Base-by-base conservation (phyloP, 2,329 filamentous ascomycete species). In the Talaromyces marneffei region DNA sequence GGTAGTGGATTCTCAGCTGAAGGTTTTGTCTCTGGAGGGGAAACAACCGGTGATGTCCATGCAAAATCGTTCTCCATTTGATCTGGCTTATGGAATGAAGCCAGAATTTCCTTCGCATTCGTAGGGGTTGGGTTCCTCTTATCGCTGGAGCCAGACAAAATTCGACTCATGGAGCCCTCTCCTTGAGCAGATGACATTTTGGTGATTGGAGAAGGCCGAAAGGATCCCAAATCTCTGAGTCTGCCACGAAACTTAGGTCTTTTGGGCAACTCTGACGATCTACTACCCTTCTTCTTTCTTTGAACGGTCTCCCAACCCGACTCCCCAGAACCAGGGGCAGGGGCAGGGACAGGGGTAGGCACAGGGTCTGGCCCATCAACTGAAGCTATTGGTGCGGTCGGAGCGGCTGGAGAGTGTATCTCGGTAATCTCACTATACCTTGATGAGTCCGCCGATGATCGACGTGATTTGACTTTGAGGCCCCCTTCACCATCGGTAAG, bases 101-200 rank as follows among this genome's bases (percentile, higher is more conserved):
- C 68, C 5, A 80, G 66, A 14, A 74, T 71, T 60, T 71, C 70
- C 31, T 75, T 72, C 3, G 77, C 78, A 29, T 72, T 71, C 2
- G 77, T 78, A 5, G 29, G 63, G 62, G 42, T 60, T 65, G 27
- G 70, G 69, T 25, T 59, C 58, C 59, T 69, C 40, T 16, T 52
- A 61, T 59, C 67, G 33, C 58, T 63, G 18, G 57, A 60, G 44
- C 63, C 66, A 33, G 62, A 65, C 44, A 65, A 35, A 16, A 61
- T 58, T n/a, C 63, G 66, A 57, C 66, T 72, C 37, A 69, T 71
- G 18, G 68, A 71, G 52, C 70, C 75, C 60, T 68, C 66, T 39
- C 70, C 75, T 40, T 74, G 63, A 27, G 64, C 66, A 27, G 65
- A 64, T 20, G 71, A 68, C 4, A 73, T 48, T 16, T 66, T 66